These are phyloP conservation scores for Protoeuglena noctilucae DNA, from an alignment of 139 green algal genomes.

Conservation along the genomic window DNA sequence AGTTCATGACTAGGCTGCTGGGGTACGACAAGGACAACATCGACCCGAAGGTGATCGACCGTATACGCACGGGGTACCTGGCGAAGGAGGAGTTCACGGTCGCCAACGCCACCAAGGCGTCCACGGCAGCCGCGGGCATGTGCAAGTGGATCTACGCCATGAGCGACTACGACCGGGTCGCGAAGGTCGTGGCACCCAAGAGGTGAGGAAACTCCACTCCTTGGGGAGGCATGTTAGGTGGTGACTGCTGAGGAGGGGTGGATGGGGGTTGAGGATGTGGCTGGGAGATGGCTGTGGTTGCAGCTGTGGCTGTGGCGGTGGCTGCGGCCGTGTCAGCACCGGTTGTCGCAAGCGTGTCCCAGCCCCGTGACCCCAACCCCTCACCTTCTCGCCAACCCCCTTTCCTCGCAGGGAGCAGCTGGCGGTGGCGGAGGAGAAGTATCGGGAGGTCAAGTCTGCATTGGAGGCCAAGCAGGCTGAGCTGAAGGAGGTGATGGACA, in stretches of 20 bases:
- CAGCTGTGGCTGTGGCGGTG: too few species aligned
- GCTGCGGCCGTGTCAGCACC: too few species aligned
- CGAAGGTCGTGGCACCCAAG: slow-evolving; percentile 27
- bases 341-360: too few species aligned
- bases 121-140: slow-evolving; percentile 17
- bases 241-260: too few species aligned
- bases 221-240: too few species aligned
- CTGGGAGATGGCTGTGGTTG: too few species aligned
- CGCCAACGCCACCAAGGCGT: slow-evolving; percentile 16
- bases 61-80: slow-evolving; percentile 17
- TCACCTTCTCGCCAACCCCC: too few species aligned
- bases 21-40: slow-evolving; percentile 31
- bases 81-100: slow-evolving; percentile 20
- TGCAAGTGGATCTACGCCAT: slow-evolving; percentile 25
- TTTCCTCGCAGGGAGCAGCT: too few species aligned
- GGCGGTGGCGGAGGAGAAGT: slow-evolving; percentile 2
- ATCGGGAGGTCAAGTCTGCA: slow-evolving; percentile 2
- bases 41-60: slow-evolving; percentile 13
- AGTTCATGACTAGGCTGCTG: slow-evolving; percentile 17
- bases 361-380: too few species aligned
- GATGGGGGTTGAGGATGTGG: too few species aligned
- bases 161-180: slow-evolving; percentile 20
- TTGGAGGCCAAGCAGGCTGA: slow-evolving; percentile 9
- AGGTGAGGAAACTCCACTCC: too few species aligned
- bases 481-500: slow-evolving; percentile 11